A percentile compares a stretch with the other conserved stretches of the same genome.
phyloP scores from a whole-genome alignment of 805 yeast genomes.

The Monosporozyma yasuniensis region DNA sequence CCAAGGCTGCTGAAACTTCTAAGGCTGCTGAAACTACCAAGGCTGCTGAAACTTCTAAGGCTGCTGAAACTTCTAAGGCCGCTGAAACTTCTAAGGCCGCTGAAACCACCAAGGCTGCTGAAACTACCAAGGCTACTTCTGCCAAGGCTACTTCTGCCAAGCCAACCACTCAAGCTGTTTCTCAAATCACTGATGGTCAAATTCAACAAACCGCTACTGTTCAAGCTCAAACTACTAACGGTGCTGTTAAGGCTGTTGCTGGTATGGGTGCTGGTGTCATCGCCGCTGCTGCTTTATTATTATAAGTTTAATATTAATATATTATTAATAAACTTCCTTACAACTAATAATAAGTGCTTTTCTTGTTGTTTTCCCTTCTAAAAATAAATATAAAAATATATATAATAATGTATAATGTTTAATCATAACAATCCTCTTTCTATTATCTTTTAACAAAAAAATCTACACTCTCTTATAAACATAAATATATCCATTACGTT shows the following conservation, averaged over 20 bases:
- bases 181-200: conserved; percentile 9
- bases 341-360: not conserved
- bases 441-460: no score
- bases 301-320: no score
- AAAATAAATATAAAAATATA: not conserved
- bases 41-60: conserved; percentile 4
- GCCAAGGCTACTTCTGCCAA: conserved; percentile 3
- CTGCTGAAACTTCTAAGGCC: conserved; percentile 4
- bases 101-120: conserved; percentile 3
- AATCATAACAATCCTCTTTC: not conserved
- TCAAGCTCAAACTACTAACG: conserved; percentile 2
- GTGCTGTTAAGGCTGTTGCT: conserved; percentile 4
- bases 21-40: conserved; percentile 4
- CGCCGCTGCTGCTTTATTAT: conserved; percentile 11
- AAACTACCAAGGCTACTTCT: conserved; percentile 4
- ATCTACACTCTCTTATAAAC: conserved; percentile 16
- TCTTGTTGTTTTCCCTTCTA: not conserved
- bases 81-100: conserved; percentile 4
- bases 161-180: conserved; percentile 6
- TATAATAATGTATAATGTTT: not conserved
- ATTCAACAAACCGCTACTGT: conserved; percentile 6
- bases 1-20: conserved; percentile 2
- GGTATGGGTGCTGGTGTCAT: conserved; percentile 7
- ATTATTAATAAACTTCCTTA: no score
- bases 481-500: conserved; percentile 42